phyloP scores from a whole-genome alignment of 768 basidiomycete genomes.

The Hysterangium stoloniferum region DNA sequence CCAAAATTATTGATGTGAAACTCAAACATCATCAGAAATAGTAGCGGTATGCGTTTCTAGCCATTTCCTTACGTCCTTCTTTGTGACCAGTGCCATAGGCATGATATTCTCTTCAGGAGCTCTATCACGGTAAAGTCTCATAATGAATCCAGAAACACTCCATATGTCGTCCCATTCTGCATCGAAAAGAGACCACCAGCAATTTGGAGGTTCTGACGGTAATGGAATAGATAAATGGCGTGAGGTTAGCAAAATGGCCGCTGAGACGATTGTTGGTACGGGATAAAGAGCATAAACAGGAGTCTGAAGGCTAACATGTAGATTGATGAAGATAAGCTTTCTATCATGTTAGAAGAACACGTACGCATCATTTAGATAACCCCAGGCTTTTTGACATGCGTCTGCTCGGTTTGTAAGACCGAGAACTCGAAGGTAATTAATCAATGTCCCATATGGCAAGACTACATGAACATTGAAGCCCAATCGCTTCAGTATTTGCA shows the following conservation, averaged over 20 bases:
- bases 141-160: slow-evolving; percentile 76
- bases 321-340: slow-evolving; percentile 7
- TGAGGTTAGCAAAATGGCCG: slow-evolving; percentile 76
- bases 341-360: slow-evolving; percentile 25
- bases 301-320: slow-evolving; percentile 67
- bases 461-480: slow-evolving; percentile 94
- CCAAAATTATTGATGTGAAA: neutral
- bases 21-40: neutral
- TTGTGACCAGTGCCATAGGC: slow-evolving; percentile 51
- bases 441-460: slow-evolving; percentile 86
- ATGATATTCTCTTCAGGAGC: slow-evolving; percentile 37
- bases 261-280: slow-evolving; percentile 83
- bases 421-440: slow-evolving; percentile 89
- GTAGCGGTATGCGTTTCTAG: slow-evolving; percentile 36
- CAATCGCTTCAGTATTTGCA: slow-evolving; percentile 94
- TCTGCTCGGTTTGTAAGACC: slow-evolving; percentile 69
- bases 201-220: slow-evolving; percentile 58
- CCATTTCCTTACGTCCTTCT: slow-evolving; percentile 80
- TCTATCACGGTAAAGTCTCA: slow-evolving; percentile 67
- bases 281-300: slow-evolving; percentile 88
- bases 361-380: slow-evolving; percentile 92
- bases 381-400: slow-evolving; percentile 81
- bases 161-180: slow-evolving; percentile 84
- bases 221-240: slow-evolving; percentile 68
- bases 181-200: slow-evolving; percentile 96